Conservation (phyloP, 1,139 yeast species). For the Hanseniaspora gamundiae region DNA sequence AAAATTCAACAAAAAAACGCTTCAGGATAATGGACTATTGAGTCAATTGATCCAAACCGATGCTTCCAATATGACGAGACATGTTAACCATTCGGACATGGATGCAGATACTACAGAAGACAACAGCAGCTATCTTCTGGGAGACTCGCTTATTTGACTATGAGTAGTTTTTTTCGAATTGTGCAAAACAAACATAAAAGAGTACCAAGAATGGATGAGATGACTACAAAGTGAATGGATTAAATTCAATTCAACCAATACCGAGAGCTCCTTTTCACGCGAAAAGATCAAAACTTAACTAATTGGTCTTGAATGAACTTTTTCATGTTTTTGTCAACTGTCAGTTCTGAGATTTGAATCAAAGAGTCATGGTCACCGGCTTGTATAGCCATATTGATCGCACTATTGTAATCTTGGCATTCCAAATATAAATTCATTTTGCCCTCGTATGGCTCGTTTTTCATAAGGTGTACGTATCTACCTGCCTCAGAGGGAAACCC, state of each 20-base stretch:
- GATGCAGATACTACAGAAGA: too few species aligned
- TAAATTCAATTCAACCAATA: not conserved
- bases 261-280: not conserved
- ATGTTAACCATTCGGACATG: not conserved
- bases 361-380: constrained; percentile 18
- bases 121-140: too few species aligned
- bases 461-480: constrained; percentile 17
- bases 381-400: constrained; percentile 18
- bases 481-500: constrained; percentile 20
- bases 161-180: too few species aligned
- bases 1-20: not conserved
- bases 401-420: constrained; percentile 18
- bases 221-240: too few species aligned
- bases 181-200: too few species aligned
- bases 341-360: constrained; percentile 2
- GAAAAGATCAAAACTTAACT: not conserved
- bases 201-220: too few species aligned
- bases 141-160: too few species aligned
- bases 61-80: not conserved
- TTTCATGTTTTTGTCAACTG: not conserved
- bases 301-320: not conserved
- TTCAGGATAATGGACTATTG: too few species aligned
- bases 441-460: constrained; percentile 15
- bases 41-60: not conserved
- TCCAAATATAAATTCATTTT: constrained; percentile 17